phyloP scores from a whole-genome alignment of 306 rosid genomes.

The Dryas drummondii region DNA sequence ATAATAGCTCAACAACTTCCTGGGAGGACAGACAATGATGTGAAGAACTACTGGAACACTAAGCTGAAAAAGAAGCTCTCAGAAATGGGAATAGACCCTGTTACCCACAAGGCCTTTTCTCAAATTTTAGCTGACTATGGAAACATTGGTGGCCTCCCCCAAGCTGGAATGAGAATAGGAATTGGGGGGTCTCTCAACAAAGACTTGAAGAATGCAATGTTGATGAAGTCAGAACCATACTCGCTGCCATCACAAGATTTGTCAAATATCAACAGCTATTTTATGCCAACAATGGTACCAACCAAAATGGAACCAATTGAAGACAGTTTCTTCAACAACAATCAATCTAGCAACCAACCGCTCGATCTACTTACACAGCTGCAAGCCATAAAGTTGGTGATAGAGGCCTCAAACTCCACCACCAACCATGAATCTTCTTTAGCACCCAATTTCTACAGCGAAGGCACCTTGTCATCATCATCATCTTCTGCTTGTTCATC shows the following conservation, averaged over 20 bases:
- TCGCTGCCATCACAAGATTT: constrained; percentile 22
- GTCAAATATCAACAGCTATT: constrained; percentile 26
- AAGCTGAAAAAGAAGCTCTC: constrained; percentile 79
- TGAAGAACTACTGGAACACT: constrained; percentile 84
- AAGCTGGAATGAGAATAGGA: constrained; percentile 44
- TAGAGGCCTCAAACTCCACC: constrained; percentile 37
- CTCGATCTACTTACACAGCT: constrained; percentile 46
- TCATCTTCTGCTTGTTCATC: constrained; percentile 48
- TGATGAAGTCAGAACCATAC: constrained; percentile 39
- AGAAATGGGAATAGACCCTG: constrained; percentile 88
- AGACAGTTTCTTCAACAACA: constrained; percentile 18
- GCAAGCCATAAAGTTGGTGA: constrained; percentile 43
- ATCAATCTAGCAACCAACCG: constrained; percentile 23
- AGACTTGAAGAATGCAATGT: constrained; percentile 53
- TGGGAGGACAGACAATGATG: constrained; percentile 87
- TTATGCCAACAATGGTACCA: constrained; percentile 23
- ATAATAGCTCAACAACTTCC: constrained; percentile 95
- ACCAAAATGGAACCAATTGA: constrained; percentile 35
- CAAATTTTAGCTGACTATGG: constrained; percentile 81
- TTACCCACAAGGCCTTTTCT: constrained; percentile 85
- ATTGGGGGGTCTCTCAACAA: constrained; percentile 44
- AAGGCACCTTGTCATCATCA: constrained; percentile 29
- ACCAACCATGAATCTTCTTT: constrained; percentile 31
- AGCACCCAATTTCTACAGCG: constrained; percentile 14
- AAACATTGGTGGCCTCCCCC: constrained; percentile 57